These are phyloP conservation scores for Suillus subaureus DNA, from an alignment of 768 basidiomycete species.

Conservation along the genomic window DNA sequence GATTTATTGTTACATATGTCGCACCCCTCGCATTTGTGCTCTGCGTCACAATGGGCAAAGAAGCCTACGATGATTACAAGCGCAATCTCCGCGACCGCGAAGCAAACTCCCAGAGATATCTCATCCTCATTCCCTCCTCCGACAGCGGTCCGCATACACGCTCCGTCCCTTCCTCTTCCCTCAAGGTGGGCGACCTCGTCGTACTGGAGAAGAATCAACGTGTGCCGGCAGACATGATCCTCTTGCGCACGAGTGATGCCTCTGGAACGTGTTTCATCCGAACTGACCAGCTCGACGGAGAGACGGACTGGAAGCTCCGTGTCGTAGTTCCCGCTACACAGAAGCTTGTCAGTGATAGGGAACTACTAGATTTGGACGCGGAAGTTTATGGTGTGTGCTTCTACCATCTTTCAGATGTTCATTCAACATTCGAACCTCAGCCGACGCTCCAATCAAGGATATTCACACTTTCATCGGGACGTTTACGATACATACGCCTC, in stretches of 20 bases:
- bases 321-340: conserved; percentile 88
- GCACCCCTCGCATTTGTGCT: conserved; percentile 96
- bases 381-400: conserved; percentile 78
- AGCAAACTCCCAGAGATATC: conserved; percentile 93
- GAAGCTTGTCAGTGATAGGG: conserved; percentile 58
- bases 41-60: conserved; percentile 95
- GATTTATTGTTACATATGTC: conserved; percentile 94
- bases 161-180: conserved; percentile 82
- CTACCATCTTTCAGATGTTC: conserved; percentile 2
- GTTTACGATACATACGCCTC: conserved; percentile 67
- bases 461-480: conserved; percentile 96
- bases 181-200: conserved; percentile 91
- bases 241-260: conserved; percentile 84
- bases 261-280: conserved; percentile 96
- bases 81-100: conserved; percentile 90
- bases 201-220: conserved; percentile 95
- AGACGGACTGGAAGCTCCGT: conserved; percentile 98
- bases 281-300: conserved; percentile 97
- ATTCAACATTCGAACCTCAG: conserved; percentile 39
- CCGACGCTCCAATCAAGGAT: conserved; percentile 95
- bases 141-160: conserved; percentile 56
- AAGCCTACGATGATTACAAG: conserved; percentile 98
- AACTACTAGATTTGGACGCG: conserved; percentile 68
- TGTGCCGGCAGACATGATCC: conserved; percentile 91
- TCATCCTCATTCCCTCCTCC: conserved; percentile 66